Conservation (phyloP, 495 filamentous ascomycete species). For the Aspergillus nanangensis region DNA sequence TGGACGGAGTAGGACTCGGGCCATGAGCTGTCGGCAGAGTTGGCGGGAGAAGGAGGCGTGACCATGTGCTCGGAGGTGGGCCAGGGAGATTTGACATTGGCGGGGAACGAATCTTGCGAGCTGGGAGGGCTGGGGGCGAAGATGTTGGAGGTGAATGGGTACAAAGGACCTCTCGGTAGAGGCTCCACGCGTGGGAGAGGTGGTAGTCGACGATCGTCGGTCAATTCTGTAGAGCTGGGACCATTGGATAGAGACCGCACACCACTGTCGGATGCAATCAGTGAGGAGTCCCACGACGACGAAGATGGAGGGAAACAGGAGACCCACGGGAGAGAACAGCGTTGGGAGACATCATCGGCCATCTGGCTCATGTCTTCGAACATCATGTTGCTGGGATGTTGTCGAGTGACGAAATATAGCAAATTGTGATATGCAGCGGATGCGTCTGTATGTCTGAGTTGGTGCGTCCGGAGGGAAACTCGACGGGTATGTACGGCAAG, state of each 20-base stretch:
- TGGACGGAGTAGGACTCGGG: slow-evolving; percentile 33
- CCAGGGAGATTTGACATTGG: slow-evolving; percentile 37
- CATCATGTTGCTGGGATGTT: slow-evolving; percentile 15
- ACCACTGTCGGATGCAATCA: slow-evolving; percentile 9
- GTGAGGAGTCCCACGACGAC: slow-evolving; percentile 7
- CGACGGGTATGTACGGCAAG: slow-evolving; percentile 5
- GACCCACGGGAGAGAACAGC: slow-evolving; percentile 42
- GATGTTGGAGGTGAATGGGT: slow-evolving; percentile 29
- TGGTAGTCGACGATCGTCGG: slow-evolving; percentile 37
- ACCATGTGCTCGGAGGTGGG: slow-evolving; percentile 27
- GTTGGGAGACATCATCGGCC: slow-evolving; percentile 28
- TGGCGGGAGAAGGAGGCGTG: slow-evolving; percentile 39
- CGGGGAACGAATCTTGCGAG: slow-evolving; percentile 34
- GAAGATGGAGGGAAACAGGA: not conserved
- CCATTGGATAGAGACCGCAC: slow-evolving; percentile 15
- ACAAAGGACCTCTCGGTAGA: slow-evolving; percentile 40
- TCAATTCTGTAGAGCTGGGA: slow-evolving; percentile 16
- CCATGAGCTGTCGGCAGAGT: slow-evolving; percentile 40
- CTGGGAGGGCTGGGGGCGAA: slow-evolving; percentile 32
- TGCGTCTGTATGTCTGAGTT: slow-evolving; percentile 12
- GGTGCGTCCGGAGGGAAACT: not conserved
- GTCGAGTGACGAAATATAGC: not conserved
- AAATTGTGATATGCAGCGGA: slow-evolving; percentile 3
- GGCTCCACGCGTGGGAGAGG: slow-evolving; percentile 40
- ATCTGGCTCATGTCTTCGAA: slow-evolving; percentile 31